Evolutionary conservation across 106 monocot species (phyloP).

Genomic region (Phalaenopsis aphrodite): DNA sequence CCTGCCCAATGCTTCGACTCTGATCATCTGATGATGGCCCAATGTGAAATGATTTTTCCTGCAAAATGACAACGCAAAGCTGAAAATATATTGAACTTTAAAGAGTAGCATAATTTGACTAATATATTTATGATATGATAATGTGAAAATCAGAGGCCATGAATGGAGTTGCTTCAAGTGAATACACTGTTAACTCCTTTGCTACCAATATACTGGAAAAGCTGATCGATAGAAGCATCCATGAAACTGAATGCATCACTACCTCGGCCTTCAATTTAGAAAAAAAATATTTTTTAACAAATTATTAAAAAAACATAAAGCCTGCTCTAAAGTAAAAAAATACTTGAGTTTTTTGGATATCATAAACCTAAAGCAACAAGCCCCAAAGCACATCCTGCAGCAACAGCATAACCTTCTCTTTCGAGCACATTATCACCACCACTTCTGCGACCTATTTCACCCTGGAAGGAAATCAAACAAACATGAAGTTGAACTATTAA

Average conservation of each 20-base stretch:
- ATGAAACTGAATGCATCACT: slow-evolving; percentile 63
- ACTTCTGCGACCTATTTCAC: slow-evolving; percentile 97
- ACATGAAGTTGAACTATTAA: neutral
- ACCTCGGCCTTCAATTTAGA: slow-evolving; percentile 47
- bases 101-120: neutral
- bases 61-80: slow-evolving; percentile 1
- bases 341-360: neutral
- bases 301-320: neutral
- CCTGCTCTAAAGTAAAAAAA: neutral
- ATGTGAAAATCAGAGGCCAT: neutral
- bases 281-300: neutral
- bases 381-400: slow-evolving; percentile 94
- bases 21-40: slow-evolving; percentile 34
- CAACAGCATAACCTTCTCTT: slow-evolving; percentile 99
- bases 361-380: slow-evolving; percentile 80
- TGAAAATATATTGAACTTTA: neutral
- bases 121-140: neutral
- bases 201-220: slow-evolving; percentile 67
- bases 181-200: slow-evolving; percentile 54
- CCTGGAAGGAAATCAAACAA: slow-evolving; percentile 23
- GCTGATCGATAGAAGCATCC: slow-evolving; percentile 76
- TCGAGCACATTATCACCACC: slow-evolving; percentile 96
- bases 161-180: neutral
- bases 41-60: slow-evolving; percentile 39
- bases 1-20: slow-evolving; percentile 53